Conservation (phyloP, 768 basidiomycete genomes). For the Mycena rosella region DNA sequence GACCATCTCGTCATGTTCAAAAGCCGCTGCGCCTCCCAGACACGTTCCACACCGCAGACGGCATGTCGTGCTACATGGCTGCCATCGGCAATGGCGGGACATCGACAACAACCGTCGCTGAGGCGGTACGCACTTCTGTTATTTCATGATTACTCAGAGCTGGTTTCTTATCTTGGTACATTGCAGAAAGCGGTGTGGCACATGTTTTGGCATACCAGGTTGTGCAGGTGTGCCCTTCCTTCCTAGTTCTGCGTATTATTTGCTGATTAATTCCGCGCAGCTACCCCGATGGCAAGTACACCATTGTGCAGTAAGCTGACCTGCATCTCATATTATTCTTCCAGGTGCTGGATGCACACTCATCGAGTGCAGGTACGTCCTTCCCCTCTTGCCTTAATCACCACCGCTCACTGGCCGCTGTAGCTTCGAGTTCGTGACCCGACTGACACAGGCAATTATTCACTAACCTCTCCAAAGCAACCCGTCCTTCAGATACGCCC, state of each 20-base stretch:
- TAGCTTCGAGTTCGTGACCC: not conserved
- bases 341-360: slow-evolving; percentile 1
- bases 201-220: not conserved
- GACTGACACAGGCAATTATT: not conserved
- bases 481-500: slow-evolving; percentile 6
- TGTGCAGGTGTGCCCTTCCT: not conserved
- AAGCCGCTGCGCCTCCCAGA: too few relatives aligned
- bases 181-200: slow-evolving; percentile 1
- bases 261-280: too few relatives aligned
- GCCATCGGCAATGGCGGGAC: slow-evolving; percentile 3
- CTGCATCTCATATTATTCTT: not conserved
- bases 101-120: not conserved
- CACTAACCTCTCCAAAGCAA: slow-evolving; percentile 1
- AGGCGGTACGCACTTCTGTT: not conserved
- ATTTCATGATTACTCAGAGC: not conserved
- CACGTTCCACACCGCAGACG: not conserved
- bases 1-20: not conserved
- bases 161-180: not conserved
- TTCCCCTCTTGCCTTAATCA: not conserved
- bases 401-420: too few relatives aligned
- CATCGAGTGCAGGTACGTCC: slow-evolving; percentile 5
- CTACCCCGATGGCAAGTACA: too few relatives aligned
- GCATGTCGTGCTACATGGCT: not conserved
- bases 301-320: not conserved
- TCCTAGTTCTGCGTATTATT: not conserved